A percentile compares a stretch with the other conserved stretches of the same genome.
phyloP scores from a whole-genome alignment of 345 rosid species.

The Orychophragmus violaceus region DNA sequence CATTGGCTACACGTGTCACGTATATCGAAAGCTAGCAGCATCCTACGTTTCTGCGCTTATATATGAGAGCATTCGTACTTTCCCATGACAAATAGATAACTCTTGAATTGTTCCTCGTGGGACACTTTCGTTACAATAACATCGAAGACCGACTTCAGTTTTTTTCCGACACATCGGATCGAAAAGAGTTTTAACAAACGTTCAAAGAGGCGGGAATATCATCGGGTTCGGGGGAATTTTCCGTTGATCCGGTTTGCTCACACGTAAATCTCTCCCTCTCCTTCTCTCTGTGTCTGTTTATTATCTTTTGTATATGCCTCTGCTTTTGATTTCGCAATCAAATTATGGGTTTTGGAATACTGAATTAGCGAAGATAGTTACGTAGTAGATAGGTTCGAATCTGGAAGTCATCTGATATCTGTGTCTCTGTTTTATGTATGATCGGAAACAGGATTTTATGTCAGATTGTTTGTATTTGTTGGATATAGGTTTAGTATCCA shows the following conservation, averaged over 20 bases:
- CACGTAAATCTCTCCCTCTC: not conserved
- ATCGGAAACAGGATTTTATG: not conserved
- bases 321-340: not conserved
- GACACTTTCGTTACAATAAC: not conserved
- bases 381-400: not conserved
- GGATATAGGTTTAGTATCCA: too few species aligned
- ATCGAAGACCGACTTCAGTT: not conserved
- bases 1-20: slow-evolving; percentile 4
- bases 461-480: not conserved
- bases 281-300: not conserved
- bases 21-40: not conserved
- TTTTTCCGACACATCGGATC: not conserved
- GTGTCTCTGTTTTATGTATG: not conserved
- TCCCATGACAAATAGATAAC: not conserved
- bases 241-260: not conserved
- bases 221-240: not conserved
- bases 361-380: not conserved
- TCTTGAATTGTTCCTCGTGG: not conserved
- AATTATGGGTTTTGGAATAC: not conserved
- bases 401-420: not conserved
- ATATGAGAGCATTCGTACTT: not conserved
- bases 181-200: not conserved
- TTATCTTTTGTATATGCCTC: not conserved
- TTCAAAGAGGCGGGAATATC: not conserved
- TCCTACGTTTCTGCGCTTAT: not conserved